Evolutionary conservation across 331 rosid species (phyloP).

Genomic region (Quercus tomentella): DNA sequence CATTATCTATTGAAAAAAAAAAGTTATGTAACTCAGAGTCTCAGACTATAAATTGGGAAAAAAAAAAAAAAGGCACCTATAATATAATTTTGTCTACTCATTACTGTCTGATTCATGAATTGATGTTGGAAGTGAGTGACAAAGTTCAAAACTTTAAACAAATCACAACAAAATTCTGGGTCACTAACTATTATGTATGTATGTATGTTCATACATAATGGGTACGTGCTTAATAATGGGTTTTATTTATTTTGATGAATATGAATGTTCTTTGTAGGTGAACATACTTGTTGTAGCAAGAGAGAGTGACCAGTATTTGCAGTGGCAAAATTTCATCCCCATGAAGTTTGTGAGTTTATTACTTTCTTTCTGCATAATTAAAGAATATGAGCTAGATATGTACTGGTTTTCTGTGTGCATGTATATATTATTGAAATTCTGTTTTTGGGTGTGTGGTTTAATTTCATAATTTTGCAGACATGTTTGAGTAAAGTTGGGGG

Average conservation of each 20-base stretch:
- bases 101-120: no score
- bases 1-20: no score
- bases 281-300: background rate
- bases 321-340: background rate
- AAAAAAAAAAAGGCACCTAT: no score
- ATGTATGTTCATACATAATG: background rate
- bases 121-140: no score
- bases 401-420: background rate
- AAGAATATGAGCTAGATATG: background rate
- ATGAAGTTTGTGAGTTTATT: conserved; percentile 48
- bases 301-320: background rate
- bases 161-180: no score
- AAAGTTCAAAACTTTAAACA: no score
- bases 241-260: background rate
- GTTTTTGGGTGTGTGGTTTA: background rate
- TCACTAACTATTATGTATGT: background rate
- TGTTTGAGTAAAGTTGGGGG: no score
- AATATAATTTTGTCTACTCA: no score
- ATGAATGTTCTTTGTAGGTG: background rate
- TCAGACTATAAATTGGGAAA: no score
- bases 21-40: no score
- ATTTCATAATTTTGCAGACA: background rate
- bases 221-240: background rate
- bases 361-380: background rate
- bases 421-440: background rate